Base-by-base conservation (phyloP, 805 yeast genomes). In the Teunomyces funiuensis region DNA sequence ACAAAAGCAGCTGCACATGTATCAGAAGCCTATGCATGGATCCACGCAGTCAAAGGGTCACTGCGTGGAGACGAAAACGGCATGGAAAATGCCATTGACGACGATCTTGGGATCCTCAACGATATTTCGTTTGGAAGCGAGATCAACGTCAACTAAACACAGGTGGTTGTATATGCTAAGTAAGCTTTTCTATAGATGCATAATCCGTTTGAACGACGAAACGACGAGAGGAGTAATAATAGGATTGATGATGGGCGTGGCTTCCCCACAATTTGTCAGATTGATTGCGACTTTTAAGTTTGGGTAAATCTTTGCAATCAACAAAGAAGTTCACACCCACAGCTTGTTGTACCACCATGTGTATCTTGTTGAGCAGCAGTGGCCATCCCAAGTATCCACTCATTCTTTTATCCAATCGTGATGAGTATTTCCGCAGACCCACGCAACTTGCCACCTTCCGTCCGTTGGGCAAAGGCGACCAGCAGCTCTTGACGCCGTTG, bases 341-440 rank as follows among this genome's bases (percentile, higher is more conserved):
- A n/a, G n/a, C n/a, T n/a, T n/a, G n/a, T n/a, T n/a, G n/a, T n/a
- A n/a, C 7, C 14, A n/a, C 13, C 11, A 89, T 90, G 98, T 90
- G 98, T 64, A 85, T 89, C 23, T 58, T 88, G 14, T 54, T 88
- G 26, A 76, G 85, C 1, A 75, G 95, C 2, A 76, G 79, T 10
- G 73, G 68, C 2, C 90, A 86, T 55, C 83, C 85, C 0, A 78
- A 84, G 15, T 91, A 80, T 39, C 86, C 95, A 0, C 69, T 91
- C 28, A 76, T 91, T 2, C 57, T 88, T 4, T 65, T 88, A 3
- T 87, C 96, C 3, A 91, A 91, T 57, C 63, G 99, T 34, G 99
- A 93, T 57, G 99, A 93, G 60, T 86, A 67, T 53, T 81, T 85
- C 56, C 75, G 71, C 33, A 65, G 99, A 37, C 81, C 83, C 2